Percentiles rank a stretch among this genome's conserved stretches.
Evolutionary conservation across 768 basidiomycete genomes (phyloP).

Genomic region (Rhodotorula taiwanensis): DNA sequence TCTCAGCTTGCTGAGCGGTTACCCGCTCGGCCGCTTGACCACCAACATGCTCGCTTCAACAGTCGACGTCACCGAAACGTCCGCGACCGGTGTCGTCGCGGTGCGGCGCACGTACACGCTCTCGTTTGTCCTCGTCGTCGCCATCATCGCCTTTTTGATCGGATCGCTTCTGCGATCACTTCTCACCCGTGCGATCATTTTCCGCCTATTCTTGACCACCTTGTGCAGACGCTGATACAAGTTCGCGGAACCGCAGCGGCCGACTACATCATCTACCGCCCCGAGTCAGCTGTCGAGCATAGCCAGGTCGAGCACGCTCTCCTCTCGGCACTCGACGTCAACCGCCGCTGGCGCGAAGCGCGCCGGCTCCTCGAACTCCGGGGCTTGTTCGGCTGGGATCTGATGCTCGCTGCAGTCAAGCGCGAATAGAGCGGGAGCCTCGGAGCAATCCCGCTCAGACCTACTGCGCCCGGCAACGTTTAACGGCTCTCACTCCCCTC

Average conservation of each 20-base stretch:
- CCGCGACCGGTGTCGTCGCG: constrained; percentile 19
- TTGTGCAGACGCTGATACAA: not conserved
- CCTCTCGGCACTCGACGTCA: constrained; percentile 33
- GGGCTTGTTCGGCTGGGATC: constrained; percentile 25
- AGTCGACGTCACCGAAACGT: constrained; percentile 3
- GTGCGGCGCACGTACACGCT: constrained; percentile 46
- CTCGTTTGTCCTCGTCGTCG: constrained; percentile 64
- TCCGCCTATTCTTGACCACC: constrained; percentile 48
- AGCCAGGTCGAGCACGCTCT: constrained; percentile 29
- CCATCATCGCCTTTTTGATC: constrained; percentile 79
- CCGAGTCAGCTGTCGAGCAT: constrained; percentile 9
- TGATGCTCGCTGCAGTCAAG: constrained; percentile 37
- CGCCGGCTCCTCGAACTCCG: constrained; percentile 36
- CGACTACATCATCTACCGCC: constrained; percentile 35
- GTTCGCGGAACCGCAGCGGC: constrained; percentile 5
- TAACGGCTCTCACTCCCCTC: not conserved
- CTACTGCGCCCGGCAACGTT: no score
- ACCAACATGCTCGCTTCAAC: constrained; percentile 16
- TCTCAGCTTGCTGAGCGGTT: constrained; percentile 29
- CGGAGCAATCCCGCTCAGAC: no score
- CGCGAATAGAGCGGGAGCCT: no score
- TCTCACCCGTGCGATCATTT: constrained; percentile 85
- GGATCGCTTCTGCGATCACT: constrained; percentile 84
- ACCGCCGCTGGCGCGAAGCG: constrained; percentile 38
- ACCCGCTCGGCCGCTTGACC: constrained; percentile 31